Percentiles rank a stretch among this genome's conserved stretches.
Evolutionary conservation across 2,329 filamentous ascomycete species (phyloP).

Genomic region (Raffaelea albimanens): DNA sequence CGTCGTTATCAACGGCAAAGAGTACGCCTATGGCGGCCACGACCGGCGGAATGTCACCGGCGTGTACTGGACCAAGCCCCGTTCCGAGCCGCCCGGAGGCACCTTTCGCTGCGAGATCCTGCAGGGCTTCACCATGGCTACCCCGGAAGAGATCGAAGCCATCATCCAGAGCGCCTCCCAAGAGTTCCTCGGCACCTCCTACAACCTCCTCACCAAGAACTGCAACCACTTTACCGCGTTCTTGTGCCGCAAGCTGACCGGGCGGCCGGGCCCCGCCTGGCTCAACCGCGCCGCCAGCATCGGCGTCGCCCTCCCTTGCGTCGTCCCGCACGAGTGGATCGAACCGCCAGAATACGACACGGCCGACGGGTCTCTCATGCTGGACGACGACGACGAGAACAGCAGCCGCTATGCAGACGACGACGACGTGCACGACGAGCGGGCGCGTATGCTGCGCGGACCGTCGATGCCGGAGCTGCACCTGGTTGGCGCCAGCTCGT

Average conservation of each 20-base stretch:
- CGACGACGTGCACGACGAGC: constrained; percentile 3
- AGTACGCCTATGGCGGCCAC: constrained; percentile 83
- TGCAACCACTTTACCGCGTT: constrained; percentile 84
- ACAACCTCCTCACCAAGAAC: constrained; percentile 75
- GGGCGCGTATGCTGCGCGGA: constrained; percentile 25
- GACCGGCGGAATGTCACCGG: constrained; percentile 61
- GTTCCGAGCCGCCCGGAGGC: constrained; percentile 63
- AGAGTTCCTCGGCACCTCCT: constrained; percentile 64
- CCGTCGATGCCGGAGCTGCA: constrained; percentile 16
- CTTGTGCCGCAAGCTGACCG: constrained; percentile 64
- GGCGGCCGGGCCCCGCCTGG: constrained; percentile 61
- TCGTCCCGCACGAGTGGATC: constrained; percentile 77
- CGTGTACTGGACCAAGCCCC: constrained; percentile 74
- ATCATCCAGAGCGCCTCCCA: constrained; percentile 61
- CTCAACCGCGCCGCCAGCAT: constrained; percentile 79
- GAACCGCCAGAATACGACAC: constrained; percentile 67
- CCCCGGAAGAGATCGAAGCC: constrained; percentile 58
- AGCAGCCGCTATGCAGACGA: constrained; percentile 49
- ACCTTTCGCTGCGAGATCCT: constrained; percentile 67
- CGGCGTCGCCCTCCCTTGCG: constrained; percentile 69
- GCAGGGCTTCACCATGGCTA: constrained; percentile 67
- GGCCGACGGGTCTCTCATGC: constrained; percentile 58
- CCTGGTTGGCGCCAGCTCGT: constrained; percentile 10
- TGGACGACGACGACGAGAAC: constrained; percentile 43
- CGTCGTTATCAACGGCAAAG: constrained; percentile 68